phyloP scores from a whole-genome alignment of 495 filamentous ascomycete species.

The Cercophora sp. region DNA sequence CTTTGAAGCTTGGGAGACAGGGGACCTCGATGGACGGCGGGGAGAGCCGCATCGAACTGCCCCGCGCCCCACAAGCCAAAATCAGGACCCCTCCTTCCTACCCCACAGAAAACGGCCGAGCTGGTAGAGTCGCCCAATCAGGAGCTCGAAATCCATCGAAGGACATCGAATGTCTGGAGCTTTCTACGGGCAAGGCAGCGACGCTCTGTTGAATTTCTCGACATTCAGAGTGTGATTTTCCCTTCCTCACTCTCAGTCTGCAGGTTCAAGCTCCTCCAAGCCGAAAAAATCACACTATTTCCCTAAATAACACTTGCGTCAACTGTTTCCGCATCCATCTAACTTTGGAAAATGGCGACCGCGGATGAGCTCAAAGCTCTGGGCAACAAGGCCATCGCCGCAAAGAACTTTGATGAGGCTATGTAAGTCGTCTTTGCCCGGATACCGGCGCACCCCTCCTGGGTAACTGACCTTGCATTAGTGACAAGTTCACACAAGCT shows the following conservation, averaged over 20 bases:
- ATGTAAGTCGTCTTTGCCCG: conserved; percentile 85
- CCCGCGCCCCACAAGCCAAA: conserved; percentile 4
- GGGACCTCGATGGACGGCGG: too few relatives aligned
- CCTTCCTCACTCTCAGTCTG: neutral
- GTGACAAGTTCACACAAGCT: conserved; percentile 89
- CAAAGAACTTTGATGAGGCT: conserved; percentile 92
- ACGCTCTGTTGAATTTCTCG: neutral
- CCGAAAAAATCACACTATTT: neutral
- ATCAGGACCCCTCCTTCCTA: neutral
- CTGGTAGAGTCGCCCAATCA: neutral
- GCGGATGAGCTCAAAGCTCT: conserved; percentile 79
- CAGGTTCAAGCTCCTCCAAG: neutral
- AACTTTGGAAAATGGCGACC: conserved; percentile 36
- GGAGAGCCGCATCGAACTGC: neutral
- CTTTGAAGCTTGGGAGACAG: too few relatives aligned
- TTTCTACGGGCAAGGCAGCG: neutral
- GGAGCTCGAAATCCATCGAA: conserved; percentile 2
- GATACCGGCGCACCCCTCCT: too few relatives aligned
- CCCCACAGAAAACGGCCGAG: neutral
- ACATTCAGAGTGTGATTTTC: neutral
- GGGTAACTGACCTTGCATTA: too few relatives aligned
- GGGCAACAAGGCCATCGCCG: conserved; percentile 96
- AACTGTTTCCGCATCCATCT: too few relatives aligned
- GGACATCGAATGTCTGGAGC: conserved; percentile 3
- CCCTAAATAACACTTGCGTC: too few relatives aligned